A percentile compares a stretch with the other conserved stretches of the same genome.
Evolutionary conservation across 352 stramenopile species (phyloP).

Genomic region (Phytopythium cucurbitacearum): DNA sequence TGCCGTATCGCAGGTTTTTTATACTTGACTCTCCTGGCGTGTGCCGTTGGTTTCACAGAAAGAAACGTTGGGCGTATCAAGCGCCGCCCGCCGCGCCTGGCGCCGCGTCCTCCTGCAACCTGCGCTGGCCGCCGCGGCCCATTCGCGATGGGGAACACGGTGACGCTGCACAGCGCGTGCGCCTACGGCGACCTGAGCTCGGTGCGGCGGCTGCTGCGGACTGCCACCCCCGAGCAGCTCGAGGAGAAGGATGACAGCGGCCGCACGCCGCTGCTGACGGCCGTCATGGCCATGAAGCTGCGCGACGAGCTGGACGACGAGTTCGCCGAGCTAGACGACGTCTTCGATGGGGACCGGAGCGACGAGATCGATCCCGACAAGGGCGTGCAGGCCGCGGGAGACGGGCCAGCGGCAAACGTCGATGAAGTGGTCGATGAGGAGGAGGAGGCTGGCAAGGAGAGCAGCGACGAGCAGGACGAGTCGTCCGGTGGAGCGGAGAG

Average conservation of each 20-base stretch:
- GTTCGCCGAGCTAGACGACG: conserved; percentile 30
- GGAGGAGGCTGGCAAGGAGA: conserved; percentile 4
- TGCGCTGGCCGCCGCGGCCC: too few species aligned
- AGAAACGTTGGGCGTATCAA: too few species aligned
- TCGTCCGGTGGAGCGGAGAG: conserved; percentile 4
- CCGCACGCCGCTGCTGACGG: conserved; percentile 69
- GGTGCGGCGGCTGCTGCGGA: conserved; percentile 59
- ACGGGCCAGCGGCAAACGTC: conserved; percentile 22
- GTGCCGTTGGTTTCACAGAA: too few species aligned
- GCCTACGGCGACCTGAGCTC: conserved; percentile 60
- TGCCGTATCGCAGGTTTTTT: too few species aligned
- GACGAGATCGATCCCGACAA: neutral
- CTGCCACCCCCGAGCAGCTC: conserved; percentile 52
- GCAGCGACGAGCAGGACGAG: conserved; percentile 15
- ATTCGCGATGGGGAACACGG: conserved; percentile 66
- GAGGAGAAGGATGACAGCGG: conserved; percentile 72
- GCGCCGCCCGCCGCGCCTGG: too few species aligned
- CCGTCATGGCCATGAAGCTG: conserved; percentile 54
- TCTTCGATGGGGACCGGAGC: conserved; percentile 14
- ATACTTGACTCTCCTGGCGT: too few species aligned
- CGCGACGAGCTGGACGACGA: conserved; percentile 35
- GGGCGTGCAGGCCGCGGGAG: conserved; percentile 33
- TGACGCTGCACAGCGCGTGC: conserved; percentile 81
- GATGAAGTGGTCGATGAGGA: conserved; percentile 18
- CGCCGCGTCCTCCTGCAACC: too few species aligned